Percentiles rank a stretch among this genome's conserved stretches.
Evolutionary conservation across 495 filamentous ascomycete species (phyloP).

Genomic region (Tuber indicum): DNA sequence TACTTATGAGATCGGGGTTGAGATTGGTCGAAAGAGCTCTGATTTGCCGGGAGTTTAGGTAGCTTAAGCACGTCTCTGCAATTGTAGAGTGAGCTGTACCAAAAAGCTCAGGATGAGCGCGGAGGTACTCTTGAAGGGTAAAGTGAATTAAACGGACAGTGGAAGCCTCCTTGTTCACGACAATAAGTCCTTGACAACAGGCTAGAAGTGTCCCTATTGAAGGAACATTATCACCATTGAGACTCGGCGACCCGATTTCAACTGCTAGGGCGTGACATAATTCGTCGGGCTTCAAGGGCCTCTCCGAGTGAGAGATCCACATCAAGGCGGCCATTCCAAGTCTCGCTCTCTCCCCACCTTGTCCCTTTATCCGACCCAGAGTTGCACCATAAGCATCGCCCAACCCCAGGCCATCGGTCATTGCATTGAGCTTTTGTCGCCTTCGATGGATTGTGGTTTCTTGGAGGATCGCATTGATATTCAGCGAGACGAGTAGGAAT

Average conservation of each 20-base stretch:
- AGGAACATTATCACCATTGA: neutral
- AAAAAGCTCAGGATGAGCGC: neutral
- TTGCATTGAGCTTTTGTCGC: neutral
- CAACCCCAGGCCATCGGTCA: neutral
- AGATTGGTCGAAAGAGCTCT: neutral
- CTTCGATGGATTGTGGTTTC: neutral
- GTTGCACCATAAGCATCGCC: neutral
- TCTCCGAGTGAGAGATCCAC: neutral
- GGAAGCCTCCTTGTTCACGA: neutral
- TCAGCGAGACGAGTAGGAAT: neutral
- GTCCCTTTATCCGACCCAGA: neutral
- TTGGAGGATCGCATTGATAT: neutral
- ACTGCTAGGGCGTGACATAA: neutral
- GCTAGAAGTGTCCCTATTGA: neutral
- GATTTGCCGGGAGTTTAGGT: neutral
- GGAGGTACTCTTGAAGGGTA: neutral
- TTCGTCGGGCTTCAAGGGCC: neutral
- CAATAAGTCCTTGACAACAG: neutral
- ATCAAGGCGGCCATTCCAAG: neutral
- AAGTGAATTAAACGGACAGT: neutral
- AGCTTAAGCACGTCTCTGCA: neutral
- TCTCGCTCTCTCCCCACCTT: neutral
- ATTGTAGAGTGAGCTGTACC: neutral
- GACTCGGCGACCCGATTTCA: neutral
- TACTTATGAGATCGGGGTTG: neutral